Base-by-base conservation (phyloP, 768 basidiomycete species). In the Leccinellum albellum region DNA sequence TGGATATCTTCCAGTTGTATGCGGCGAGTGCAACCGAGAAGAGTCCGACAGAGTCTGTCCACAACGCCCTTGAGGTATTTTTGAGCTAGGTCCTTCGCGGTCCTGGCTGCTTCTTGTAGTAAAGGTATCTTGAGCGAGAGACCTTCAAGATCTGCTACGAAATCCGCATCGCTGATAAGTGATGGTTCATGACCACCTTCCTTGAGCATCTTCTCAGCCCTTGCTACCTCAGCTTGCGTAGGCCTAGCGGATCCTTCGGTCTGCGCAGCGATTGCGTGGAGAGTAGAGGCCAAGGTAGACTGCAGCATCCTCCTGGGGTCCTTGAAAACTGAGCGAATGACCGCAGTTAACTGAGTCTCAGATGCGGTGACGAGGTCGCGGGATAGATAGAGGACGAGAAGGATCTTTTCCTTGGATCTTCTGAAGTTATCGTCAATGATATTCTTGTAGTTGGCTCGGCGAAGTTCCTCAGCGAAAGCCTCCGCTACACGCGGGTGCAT, bases 341-440 rank as follows among this genome's bases (percentile, higher is more conserved):
- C 50, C 15, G 52, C 44, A 8, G 51, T 23, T 0, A 61, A 40
- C 12, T 69, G 67, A 28, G 26, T 13, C 8, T 69, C 57, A 0
- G 60, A 59, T 17, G 45, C 54, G 37, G 54, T 59, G 6, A 61
- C 31, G 33, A 68, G 51, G 26, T 31, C 57, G 15, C 56, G 58
- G 6, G 56, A 61, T 29, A 69, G 32, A 50, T 66, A 51, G 23
- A 61, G 55, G 28, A 51, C 23, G 13, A 69, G 58, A n/a, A 57
- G 55, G 0, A 69, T 68, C 24, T 58, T 66, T 31, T 66, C 68
- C 49, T 69, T 69, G 1, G 59, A 66, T 28, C 24, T 66, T 50
- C 61, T 59, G 53, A 69, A 70, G 14, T 23, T 46, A 42, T 64
- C 60, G 3, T 70, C 59, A 0, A 29, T 6, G 48, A 69, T 51